A percentile compares a stretch with the other conserved stretches of the same genome.
Evolutionary conservation across 441 rosid species (phyloP).

Genomic region (Croton setiger): DNA sequence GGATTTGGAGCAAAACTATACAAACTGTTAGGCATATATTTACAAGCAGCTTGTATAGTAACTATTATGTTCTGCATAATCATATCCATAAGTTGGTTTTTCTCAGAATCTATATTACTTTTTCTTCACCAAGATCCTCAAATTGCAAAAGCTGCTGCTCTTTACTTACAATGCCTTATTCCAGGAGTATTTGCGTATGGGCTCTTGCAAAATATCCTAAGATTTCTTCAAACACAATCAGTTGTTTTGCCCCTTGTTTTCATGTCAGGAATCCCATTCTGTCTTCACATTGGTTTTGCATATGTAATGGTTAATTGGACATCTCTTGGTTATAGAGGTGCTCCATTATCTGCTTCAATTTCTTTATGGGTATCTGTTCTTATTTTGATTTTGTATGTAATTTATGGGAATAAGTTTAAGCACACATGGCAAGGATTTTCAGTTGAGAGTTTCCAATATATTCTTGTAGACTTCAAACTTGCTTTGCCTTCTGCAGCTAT

Average conservation of each 20-base stretch:
- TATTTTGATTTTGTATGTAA: too few species aligned
- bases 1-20: conserved; percentile 65
- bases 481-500: too few species aligned
- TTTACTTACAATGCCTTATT: conserved; percentile 55
- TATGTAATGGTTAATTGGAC: conserved; percentile 42
- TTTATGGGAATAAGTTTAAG: too few species aligned
- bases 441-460: too few species aligned
- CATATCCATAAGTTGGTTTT: conserved; percentile 54
- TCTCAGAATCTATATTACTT: conserved; percentile 42
- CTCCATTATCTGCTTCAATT: conserved; percentile 68
- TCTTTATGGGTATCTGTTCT: conserved; percentile 54
- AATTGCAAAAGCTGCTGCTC: conserved; percentile 44
- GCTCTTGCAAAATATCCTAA: conserved; percentile 53
- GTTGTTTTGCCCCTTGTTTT: conserved; percentile 45
- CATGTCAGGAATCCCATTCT: conserved; percentile 43
- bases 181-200: conserved; percentile 77
- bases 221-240: conserved; percentile 76
- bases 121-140: conserved; percentile 53
- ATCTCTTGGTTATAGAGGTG: conserved; percentile 55
- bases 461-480: too few species aligned
- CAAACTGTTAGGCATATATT: conserved; percentile 56
- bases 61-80: conserved; percentile 40
- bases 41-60: conserved; percentile 72
- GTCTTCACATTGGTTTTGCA: conserved; percentile 40
- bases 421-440: too few species aligned